phyloP scores from a whole-genome alignment of 2,329 filamentous ascomycete genomes.

The Fusarium sublunatum region DNA sequence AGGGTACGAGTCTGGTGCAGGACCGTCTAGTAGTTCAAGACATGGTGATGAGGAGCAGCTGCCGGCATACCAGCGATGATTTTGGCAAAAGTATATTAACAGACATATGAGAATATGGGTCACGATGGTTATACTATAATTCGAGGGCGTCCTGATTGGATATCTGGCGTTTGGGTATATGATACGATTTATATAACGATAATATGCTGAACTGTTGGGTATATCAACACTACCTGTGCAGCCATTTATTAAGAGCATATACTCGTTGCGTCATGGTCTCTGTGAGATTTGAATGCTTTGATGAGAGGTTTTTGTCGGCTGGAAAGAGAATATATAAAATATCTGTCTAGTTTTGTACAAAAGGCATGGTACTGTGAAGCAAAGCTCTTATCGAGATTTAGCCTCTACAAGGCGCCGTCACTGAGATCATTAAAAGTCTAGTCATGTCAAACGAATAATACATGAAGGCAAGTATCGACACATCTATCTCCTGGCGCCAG shows the following conservation, averaged over 20 bases:
- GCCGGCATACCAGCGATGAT: constrained; percentile 55
- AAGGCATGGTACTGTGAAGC: not conserved
- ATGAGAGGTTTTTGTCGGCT: no score
- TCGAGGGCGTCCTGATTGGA: constrained; percentile 13
- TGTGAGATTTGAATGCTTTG: not conserved
- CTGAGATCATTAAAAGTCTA: not conserved
- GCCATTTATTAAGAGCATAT: not conserved
- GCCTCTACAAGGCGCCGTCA: not conserved
- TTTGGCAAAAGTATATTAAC: constrained; percentile 18
- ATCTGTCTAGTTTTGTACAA: no score
- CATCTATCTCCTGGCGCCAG: not conserved
- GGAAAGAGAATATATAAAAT: no score
- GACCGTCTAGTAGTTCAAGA: constrained; percentile 38
- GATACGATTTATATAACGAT: constrained; percentile 28
- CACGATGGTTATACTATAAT: constrained; percentile 26
- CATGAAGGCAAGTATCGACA: not conserved
- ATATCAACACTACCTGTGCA: constrained; percentile 9
- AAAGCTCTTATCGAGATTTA: not conserved
- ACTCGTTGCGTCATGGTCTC: not conserved
- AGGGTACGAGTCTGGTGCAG: constrained; percentile 45
- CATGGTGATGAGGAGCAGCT: constrained; percentile 50
- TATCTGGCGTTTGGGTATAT: constrained; percentile 35
- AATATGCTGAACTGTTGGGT: constrained; percentile 18
- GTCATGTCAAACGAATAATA: not conserved
- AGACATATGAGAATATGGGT: constrained; percentile 21